Evolutionary conservation across 2,329 filamentous ascomycete species (phyloP), one percentile per base, ranked within the genome.

Genomic region (Ascochyta pisi): DNA sequence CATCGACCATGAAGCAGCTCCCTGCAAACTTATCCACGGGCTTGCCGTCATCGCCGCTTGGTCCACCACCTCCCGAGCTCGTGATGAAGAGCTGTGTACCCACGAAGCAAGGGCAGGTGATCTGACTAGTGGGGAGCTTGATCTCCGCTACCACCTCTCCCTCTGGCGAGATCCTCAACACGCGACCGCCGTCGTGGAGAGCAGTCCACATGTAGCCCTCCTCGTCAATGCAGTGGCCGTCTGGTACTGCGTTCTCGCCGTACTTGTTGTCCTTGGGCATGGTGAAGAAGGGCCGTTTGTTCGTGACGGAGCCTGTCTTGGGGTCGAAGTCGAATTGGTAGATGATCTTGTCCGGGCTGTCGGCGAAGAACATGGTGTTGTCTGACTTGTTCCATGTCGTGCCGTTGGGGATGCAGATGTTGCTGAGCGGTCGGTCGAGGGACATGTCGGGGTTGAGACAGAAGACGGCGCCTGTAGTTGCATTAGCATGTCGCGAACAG

Each of bases 141-240:
- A 97, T 82, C 77, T 92, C 85, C 6, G 90, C 92, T 5, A 93
- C 81, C 27, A 96, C 77, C 67, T 87, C 79, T 3, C 91, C 92
- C 46, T 83, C 75, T 4, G 87, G 85, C 43, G 84, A 86, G 68
- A 96, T 88, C 73, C 89, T 86, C 62, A 96, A 78, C 23, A 96
- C 90, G 57, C 86, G 84, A 56, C 84, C 81, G 60, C 89, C 90
- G 50, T 92, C 92, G 71, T 91, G 95, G n/a, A 95, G 82, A 7
- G 91, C 90, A 58, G 90, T 88, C 93, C 94, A 97, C 68, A 96
- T 82, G 78, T 89, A 89, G n/a, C 92, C 92, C 50, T 96, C 86
- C 39, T 83, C 84, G 70, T 97, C 93, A 68, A 96, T 84, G 60
- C 89, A 88, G 77, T 94, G 93, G 2, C 93, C 93, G 75, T 97